Evolutionary conservation across 805 yeast genomes (phyloP), one percentile per base, ranked within the genome.

Genomic region (Tetrapisispora arboricola): DNA sequence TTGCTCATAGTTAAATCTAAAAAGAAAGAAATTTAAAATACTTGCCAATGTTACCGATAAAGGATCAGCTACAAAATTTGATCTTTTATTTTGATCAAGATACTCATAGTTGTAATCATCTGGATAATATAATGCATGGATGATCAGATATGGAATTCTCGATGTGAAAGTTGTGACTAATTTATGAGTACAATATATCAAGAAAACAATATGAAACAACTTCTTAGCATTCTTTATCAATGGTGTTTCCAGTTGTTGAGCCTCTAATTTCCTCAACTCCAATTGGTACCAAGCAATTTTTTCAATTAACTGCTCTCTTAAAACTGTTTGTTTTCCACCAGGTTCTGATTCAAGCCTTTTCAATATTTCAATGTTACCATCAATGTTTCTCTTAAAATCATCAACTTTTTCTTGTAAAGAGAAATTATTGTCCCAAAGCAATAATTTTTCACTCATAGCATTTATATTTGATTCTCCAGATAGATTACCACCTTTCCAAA

Each of bases 171-270:
- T 66, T 34, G 60, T 60, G 3, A 50, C 29, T 3, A 66, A 45
- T 48, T 64, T 67, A 41, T 65, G 62, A 6, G 58, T 21, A 52
- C 70, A 67, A 34, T 65, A 67, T 6, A 63, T 36, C 5, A 65
- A 45, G 35, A 67, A 53, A 2, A 43, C 39, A 27, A 51, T 26
- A 17, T 55, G 54, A 41, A 55, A 52, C 13, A 40, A 26, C 37
- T 47, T 53, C 31, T 48, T 57, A 2, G 45, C 18, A 2, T 38
- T 31, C 32, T 50, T 43, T 3, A 49, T 37, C 3, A 32, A 28
- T 3, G 42, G 38, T 2, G 61, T 41, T 41, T 51, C 51, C 15
- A 41, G 37, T 4, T 51, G 18, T 8, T 44, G 42, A 15, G 30
- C 32, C 26, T 49, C 52, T 15, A 58, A 45, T 27, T 48, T 50